Conservation (phyloP, 768 basidiomycete genomes). For the Mycena galopus region DNA sequence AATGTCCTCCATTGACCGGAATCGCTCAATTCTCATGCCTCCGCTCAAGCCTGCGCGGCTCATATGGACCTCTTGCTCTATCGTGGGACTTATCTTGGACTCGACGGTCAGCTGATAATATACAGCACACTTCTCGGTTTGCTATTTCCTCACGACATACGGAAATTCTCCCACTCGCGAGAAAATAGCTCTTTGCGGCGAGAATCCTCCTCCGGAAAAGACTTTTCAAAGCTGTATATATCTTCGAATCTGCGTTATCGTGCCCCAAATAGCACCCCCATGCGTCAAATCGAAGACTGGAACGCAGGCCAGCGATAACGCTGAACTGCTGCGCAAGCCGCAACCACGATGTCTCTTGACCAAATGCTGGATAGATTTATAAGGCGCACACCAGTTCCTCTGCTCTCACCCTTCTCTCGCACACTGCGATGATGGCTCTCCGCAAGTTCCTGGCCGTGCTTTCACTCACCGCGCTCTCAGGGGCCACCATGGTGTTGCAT, state of each 20-base stretch:
- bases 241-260: neutral
- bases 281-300: neutral
- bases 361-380: neutral
- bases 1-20: too few species aligned
- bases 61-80: too few species aligned
- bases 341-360: neutral
- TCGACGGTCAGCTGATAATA: neutral
- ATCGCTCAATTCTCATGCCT: too few species aligned
- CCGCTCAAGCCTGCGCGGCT: too few species aligned
- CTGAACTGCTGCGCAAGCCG: neutral
- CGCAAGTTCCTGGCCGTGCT: neutral
- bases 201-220: neutral
- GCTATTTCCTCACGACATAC: neutral
- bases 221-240: neutral
- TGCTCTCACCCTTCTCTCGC: neutral
- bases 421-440: neutral
- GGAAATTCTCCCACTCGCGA: neutral
- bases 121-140: neutral
- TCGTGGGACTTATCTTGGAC: neutral
- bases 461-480: neutral
- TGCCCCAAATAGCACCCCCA: neutral
- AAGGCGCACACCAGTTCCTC: neutral
- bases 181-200: too few species aligned
- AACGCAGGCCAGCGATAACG: neutral
- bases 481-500: neutral